These are phyloP conservation scores for Skeletonema menzelii DNA, from an alignment of 108 stramenopile genomes.

Conservation along the genomic window DNA sequence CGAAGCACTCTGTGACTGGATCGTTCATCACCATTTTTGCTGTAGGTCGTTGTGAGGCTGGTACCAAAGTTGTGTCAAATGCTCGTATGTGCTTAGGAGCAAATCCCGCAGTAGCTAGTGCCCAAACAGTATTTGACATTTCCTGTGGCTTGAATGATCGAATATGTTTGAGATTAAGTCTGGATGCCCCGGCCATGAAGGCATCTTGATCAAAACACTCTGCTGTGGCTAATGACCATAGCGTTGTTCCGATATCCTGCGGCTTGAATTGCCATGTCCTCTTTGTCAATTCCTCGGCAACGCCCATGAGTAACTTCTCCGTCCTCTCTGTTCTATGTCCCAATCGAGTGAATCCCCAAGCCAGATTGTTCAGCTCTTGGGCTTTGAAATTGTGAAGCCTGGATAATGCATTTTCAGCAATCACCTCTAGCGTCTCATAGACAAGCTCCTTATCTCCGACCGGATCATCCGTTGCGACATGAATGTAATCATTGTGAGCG, in stretches of 20 bases:
- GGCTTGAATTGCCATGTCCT: constrained; percentile 46
- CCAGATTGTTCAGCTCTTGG: constrained; percentile 84
- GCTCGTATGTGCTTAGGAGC: constrained; percentile 48
- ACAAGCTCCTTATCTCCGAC: constrained; percentile 55
- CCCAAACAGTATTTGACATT: constrained; percentile 74
- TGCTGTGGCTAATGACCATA: constrained; percentile 76
- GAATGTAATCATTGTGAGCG: constrained; percentile 61
- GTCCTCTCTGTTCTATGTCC: constrained; percentile 39
- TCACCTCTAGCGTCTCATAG: constrained; percentile 38
- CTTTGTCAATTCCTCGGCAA: constrained; percentile 52
- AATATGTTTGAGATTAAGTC: constrained; percentile 48
- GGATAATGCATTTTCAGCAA: constrained; percentile 45
- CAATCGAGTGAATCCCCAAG: constrained; percentile 72
- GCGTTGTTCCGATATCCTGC: constrained; percentile 49
- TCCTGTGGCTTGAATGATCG: constrained; percentile 77
- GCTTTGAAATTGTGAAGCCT: constrained; percentile 55
- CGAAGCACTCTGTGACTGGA: constrained; percentile 62
- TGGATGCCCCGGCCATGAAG: constrained; percentile 56
- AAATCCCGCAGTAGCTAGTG: constrained; percentile 72
- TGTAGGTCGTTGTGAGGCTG: constrained; percentile 34
- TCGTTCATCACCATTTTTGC: constrained; percentile 41
- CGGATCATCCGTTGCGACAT: constrained; percentile 55
- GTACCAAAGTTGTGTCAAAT: constrained; percentile 76
- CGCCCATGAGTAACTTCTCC: constrained; percentile 42
- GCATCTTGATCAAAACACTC: constrained; percentile 58